Evolutionary conservation across 225 moss, liverwort and hornwort species (phyloP), one percentile per base, ranked within the genome.

Genomic region (Sphagnum tenellum): DNA sequence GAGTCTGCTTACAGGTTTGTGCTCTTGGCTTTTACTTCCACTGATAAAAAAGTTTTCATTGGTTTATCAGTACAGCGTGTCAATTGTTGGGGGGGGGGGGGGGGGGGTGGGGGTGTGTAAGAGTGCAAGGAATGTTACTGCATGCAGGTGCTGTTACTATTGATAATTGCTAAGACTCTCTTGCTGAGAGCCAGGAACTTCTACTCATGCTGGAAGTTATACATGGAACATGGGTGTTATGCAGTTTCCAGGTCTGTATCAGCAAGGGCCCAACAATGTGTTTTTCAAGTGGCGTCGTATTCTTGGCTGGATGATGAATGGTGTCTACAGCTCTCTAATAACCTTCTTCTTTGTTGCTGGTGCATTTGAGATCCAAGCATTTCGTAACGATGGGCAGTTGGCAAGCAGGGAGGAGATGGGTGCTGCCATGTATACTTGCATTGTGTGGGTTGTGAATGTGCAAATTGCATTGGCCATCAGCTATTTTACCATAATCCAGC

Each of bases 401-500:
- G 68, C 29, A 29, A 29, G 29, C 29, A 29, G 29, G 29, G 29
- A 29, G 29, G 29, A 29, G 29, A 29, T 85, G 75, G 85, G 85
- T 12, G 85, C 81, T 54, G 76, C 80, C 7, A 78, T 85, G 75
- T 81, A 81, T 73, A 85, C 85, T 44, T 12, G 63, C 48, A 74
- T 85, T 29, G 72, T 85, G n/a, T 85, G 85, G 85, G 69, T 65
- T 12, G 85, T 85, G 49, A 85, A 85, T 62, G 65, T 75, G 5
- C 85, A 85, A 69, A 72, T 85, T 12, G 67, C 75, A 58, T 61
- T 85, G 8, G 72, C 78, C 44, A 75, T 85, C 45, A 81, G 85
- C 64, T 85, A 81, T 57, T 85, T 85, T 60, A 85, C 85, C 4
- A 83, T 82, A 79, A 76, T 91, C 59, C 90, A 91, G 71, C 88